Conservation (phyloP, 106 monocot species). For the Dendrobium chrysotoxum region DNA sequence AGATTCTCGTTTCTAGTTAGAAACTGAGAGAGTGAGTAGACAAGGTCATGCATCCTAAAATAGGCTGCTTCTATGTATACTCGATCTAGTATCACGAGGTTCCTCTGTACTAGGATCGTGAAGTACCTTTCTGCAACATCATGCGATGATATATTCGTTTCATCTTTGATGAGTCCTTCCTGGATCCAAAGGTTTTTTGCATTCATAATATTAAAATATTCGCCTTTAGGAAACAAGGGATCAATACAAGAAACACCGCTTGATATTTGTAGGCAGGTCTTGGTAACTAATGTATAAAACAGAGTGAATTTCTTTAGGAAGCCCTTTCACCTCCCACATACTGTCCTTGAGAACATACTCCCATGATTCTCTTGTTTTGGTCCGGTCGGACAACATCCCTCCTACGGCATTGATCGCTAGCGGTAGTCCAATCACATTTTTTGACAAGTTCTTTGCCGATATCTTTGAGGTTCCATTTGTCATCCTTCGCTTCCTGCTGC, state of each 20-base stretch:
- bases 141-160: not conserved
- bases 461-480: not conserved
- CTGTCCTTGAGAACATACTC: not conserved
- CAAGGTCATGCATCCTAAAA: constrained; percentile 18
- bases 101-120: constrained; percentile 6
- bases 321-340: not conserved
- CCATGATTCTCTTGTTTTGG: not conserved
- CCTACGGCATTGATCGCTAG: constrained; percentile 13
- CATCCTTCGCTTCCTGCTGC: not conserved
- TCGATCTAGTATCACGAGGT: constrained; percentile 1
- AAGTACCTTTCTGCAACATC: not conserved
- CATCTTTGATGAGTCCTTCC: constrained; percentile 3
- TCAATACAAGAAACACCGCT: constrained; percentile 23
- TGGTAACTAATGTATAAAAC: constrained; percentile 17
- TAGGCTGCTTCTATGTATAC: not conserved
- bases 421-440: constrained; percentile 16
- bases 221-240: constrained; percentile 17
- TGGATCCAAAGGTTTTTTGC: not conserved
- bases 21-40: constrained; percentile 3
- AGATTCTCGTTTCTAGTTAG: not conserved
- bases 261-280: constrained; percentile 7
- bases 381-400: not conserved
- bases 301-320: not conserved
- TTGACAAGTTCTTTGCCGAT: constrained; percentile 6
- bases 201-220: too few species aligned